Base-by-base conservation (phyloP, 345 rosid genomes). In the Populus pruinosa region DNA sequence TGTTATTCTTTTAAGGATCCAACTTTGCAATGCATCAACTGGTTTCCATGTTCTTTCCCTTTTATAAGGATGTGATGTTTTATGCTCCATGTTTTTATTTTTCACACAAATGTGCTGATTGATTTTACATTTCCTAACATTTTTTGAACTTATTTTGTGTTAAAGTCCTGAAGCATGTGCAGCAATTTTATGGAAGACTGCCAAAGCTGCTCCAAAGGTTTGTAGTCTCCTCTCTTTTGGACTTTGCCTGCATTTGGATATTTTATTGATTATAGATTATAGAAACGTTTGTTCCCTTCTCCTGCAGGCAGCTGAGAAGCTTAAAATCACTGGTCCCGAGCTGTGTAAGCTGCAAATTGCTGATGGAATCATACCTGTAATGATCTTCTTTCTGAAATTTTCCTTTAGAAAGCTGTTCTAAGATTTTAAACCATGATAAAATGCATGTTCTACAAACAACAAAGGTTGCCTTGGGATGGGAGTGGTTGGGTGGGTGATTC, bases 161-260 rank as follows among this genome's bases (percentile, higher is more conserved):
- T 78, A 66, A 82, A 95, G 99, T 84, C 99, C 99, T 14, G 99
- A 95, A 89, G 98, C 99, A 23, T 91, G 98, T 86, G 99, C 98
- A 50, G 96, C 99, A 56, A 95, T 95, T 78, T 83, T 95, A 85
- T 95, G 97, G 97, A 92, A 93, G 88, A 90, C 76, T 79, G 91
- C 97, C 71, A 93, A 91, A 86, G 97, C 97, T 85, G 79, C 99
- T 67, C 98, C 99, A 76, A 89, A 88, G 99, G 98, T 94, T 59
- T 79, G 69, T 77, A 27, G 78, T 38, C 43, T 75, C 5, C 67
- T 76, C 64, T 73, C 38, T 78, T 27, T 76, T 79, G 64, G 43
- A 49, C 64, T 74, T 14, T 82, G 69, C 33, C 41, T 76, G 29
- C 53, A 35, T 18, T 56, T 71, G 31, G 70, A 69, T 12, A 27